Base-by-base conservation (phyloP, 768 basidiomycete genomes). In the Multifurca ochricompacta region DNA sequence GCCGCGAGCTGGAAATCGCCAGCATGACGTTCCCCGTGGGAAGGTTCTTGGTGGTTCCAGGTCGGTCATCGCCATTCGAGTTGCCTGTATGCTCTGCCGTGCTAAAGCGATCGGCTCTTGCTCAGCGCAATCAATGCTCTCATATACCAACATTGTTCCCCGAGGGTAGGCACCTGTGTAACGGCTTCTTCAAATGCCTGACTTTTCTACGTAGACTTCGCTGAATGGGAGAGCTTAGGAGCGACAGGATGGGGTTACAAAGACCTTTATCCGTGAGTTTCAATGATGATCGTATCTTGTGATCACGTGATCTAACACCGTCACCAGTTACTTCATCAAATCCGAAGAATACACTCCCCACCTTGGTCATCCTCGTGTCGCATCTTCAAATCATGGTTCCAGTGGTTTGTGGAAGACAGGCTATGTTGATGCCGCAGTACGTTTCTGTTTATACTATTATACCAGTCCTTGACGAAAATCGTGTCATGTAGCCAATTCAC, bases 161-260 rank as follows among this genome's bases (percentile, higher is more conserved):
- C 4, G 59, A 53, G 8, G 59, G 59, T 58, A 23, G 14, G 50
- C 23, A 6, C 9, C 6, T 16, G 3, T 23, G 16, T 40, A n/a
- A 19, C 25, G 6, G 8, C 10, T 14, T 1, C 4, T 2, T 39
- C 4, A 1, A 8, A 27, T 16, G 9, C 28, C 40, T 54, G 35
- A 58, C 21, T 4, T 14, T 28, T 11, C 37, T 9, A 11, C 1
- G 37, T 35, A 52, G 62, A 63, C 36, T 63, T 56, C 14, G 58
- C 62, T 5, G 54, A 63, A 32, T 63, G 62, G 62, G 62, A 58
- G 16, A 51, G 53, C 30, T 36, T 63, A 7, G 62, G 62, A 6
- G 62, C 62, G 6, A 41, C 49, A 16, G 62, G 62, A 19, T 63
- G 62, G 62, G 23, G 59, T 18, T 63, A 63, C 40, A 37, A 58